Evolutionary conservation across 148 eudicot species (phyloP).

Genomic region (Limonium bicolor): DNA sequence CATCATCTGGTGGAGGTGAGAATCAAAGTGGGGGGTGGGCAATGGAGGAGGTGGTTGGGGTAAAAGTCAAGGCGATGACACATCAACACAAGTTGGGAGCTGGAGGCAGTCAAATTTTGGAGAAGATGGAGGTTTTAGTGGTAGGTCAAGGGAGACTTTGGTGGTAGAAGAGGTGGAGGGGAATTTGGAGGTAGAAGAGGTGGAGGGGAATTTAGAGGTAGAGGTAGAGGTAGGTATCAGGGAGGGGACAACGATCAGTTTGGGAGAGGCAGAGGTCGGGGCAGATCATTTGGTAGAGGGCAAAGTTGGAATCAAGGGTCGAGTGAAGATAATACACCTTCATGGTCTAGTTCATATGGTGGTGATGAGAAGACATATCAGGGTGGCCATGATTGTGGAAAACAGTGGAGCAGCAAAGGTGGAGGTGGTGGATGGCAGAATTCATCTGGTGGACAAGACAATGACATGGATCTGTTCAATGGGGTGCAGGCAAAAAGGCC

Average conservation of each 20-base stretch:
- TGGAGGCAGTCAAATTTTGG: slow-evolving; percentile 8
- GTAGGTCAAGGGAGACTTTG: slow-evolving; percentile 21
- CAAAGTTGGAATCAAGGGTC: slow-evolving; percentile 8
- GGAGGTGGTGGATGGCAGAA: slow-evolving; percentile 11
- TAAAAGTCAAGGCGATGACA: slow-evolving; percentile 4
- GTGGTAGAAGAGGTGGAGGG: slow-evolving; percentile 35
- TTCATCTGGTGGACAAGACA: slow-evolving; percentile 3
- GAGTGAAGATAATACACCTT: slow-evolving; percentile 8
- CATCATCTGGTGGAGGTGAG: slow-evolving; percentile 15
- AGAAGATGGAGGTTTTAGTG: slow-evolving; percentile 17
- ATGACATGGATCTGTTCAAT: neutral
- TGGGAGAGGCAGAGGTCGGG: slow-evolving; percentile 20
- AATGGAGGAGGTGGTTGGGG: slow-evolving; percentile 8
- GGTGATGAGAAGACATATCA: slow-evolving; percentile 2
- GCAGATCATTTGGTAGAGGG: slow-evolving; percentile 21
- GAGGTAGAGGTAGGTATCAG: slow-evolving; percentile 16
- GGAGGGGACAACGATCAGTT: slow-evolving; percentile 9
- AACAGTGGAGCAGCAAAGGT: neutral
- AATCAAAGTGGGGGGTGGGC: slow-evolving; percentile 18
- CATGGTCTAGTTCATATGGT: slow-evolving; percentile 9
- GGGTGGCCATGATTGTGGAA: neutral
- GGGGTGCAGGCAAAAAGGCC: neutral
- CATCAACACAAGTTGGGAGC: slow-evolving; percentile 5
- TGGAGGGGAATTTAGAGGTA: too few relatives aligned
- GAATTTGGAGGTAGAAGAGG: too few relatives aligned